A percentile compares a stretch with the other conserved stretches of the same genome.
These are phyloP conservation scores for Macadamia tetraphylla DNA, from an alignment of 164 flowering plant genomes.

Conservation along the genomic window DNA sequence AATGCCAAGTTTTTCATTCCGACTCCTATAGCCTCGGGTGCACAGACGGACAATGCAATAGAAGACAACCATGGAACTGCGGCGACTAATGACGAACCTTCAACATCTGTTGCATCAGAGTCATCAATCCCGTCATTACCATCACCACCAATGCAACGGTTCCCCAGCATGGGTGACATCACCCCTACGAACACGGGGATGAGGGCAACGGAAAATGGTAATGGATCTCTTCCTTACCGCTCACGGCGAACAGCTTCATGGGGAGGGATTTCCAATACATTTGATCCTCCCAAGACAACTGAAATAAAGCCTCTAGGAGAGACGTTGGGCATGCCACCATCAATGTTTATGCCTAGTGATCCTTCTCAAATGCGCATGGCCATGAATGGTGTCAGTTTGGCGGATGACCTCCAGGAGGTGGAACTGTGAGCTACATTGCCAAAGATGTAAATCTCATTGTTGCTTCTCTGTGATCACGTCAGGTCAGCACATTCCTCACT, in stretches of 20 bases:
- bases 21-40: constrained; percentile 32
- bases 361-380: constrained; percentile 21
- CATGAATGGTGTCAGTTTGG: constrained; percentile 22
- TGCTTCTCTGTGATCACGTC: constrained; percentile 17
- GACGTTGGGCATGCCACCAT: constrained; percentile 37
- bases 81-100: constrained; percentile 25
- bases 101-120: constrained; percentile 28
- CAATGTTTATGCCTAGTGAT: constrained; percentile 34
- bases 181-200: constrained; percentile 16
- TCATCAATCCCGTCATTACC: constrained; percentile 26
- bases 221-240: constrained; percentile 26
- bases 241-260: constrained; percentile 82
- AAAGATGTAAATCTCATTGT: constrained; percentile 39
- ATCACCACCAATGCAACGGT: constrained; percentile 44
- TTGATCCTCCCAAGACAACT: constrained; percentile 22
- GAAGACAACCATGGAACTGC: constrained; percentile 25
- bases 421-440: constrained; percentile 14
- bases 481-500: constrained; percentile 6
- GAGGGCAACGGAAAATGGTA: constrained; percentile 10
- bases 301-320: constrained; percentile 45
- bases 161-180: constrained; percentile 69
- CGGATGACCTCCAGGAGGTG: constrained; percentile 21
- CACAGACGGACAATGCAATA: constrained; percentile 28
- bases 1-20: constrained; percentile 81
- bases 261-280: constrained; percentile 39